Conservation (phyloP, 495 filamentous ascomycete genomes). For the Annulohypoxylon bovei region DNA sequence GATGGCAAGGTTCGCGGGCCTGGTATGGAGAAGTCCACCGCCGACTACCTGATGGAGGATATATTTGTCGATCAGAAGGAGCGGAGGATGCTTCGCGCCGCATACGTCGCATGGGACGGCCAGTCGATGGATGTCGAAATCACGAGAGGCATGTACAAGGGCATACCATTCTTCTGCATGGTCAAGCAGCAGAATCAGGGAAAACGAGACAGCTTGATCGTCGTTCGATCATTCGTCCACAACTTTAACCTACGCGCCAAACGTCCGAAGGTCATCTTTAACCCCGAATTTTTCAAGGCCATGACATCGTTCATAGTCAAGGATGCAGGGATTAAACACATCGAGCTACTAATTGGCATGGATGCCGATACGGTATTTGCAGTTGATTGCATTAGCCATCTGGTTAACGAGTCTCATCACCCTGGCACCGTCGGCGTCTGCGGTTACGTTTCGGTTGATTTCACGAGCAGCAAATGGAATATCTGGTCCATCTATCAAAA, state of each 20-base stretch:
- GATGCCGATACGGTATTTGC: conserved; percentile 49
- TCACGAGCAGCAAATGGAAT: conserved; percentile 30
- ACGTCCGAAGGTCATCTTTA: conserved; percentile 39
- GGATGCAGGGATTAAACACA: conserved; percentile 32
- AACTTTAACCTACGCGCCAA: conserved; percentile 65
- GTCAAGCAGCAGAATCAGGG: conserved; percentile 81
- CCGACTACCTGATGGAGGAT: conserved; percentile 69
- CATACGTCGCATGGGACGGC: conserved; percentile 70
- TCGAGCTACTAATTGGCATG: conserved; percentile 46
- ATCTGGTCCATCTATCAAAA: conserved; percentile 45
- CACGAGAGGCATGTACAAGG: conserved; percentile 78
- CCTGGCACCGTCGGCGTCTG: conserved; percentile 44
- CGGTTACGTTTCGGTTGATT: conserved; percentile 47
- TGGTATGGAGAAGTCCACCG: conserved; percentile 75
- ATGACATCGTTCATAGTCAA: conserved; percentile 39
- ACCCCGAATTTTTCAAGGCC: conserved; percentile 39
- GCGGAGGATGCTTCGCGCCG: conserved; percentile 68
- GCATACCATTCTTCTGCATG: conserved; percentile 63
- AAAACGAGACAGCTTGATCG: conserved; percentile 81
- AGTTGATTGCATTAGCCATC: conserved; percentile 37
- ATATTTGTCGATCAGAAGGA: conserved; percentile 75
- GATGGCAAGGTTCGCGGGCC: conserved; percentile 82
- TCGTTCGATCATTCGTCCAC: conserved; percentile 80
- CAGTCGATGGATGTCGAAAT: conserved; percentile 79
- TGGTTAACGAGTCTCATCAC: conserved; percentile 41